Evolutionary conservation across 208 protist species (phyloP), one percentile per base, ranked within the genome.

Genomic region (Leishmania lainsoni): DNA sequence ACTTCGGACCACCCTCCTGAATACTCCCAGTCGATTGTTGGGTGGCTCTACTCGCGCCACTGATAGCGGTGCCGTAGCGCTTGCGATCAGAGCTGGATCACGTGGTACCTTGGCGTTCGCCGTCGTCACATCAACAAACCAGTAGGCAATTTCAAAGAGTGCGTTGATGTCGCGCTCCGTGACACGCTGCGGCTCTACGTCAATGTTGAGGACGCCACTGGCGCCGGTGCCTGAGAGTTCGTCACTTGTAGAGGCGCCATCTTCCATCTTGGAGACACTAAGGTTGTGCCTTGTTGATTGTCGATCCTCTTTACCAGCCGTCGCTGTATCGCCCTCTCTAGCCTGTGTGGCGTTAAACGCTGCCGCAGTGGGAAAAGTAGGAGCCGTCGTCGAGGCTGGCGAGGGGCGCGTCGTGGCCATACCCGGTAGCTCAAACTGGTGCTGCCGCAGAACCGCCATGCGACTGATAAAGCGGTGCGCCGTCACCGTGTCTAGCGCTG

Each of bases 111-210:
- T 69, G n/a, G 83, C 84, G 84, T 97, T 96, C 4, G 90, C 92
- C 3, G 89, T 94, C 54, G 94, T 87, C 42, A 82, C 86, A 81
- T 98, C 94, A 22, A 91, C 84, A 69, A 98, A 96, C 93, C 94
- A 98, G 48, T 87, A 85, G 29, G 71, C 86, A 48, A 98, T 79
- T 26, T 89, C 86, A 78, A 98, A 98, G 52, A 98, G 84, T 14
- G 90, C 82, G 45, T 95, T 87, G 72, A 98, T 93, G 45, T 93
- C 91, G 1, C 63, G 63, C 45, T 95, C 92, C 58, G 87, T 89
- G 32, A 97, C 89, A 35, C 87, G 86, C 63, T 90, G 76, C 76
- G 88, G 83, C 75, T 83, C 79, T 1, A 80, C 14, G 49, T 63
- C 75, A 42, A 42, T 59, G 17, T 35, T 20, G 16, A 59, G 72